Evolutionary conservation across 75 land plant genomes (phyloP).

Genomic region (Selaginella tamariscina): DNA sequence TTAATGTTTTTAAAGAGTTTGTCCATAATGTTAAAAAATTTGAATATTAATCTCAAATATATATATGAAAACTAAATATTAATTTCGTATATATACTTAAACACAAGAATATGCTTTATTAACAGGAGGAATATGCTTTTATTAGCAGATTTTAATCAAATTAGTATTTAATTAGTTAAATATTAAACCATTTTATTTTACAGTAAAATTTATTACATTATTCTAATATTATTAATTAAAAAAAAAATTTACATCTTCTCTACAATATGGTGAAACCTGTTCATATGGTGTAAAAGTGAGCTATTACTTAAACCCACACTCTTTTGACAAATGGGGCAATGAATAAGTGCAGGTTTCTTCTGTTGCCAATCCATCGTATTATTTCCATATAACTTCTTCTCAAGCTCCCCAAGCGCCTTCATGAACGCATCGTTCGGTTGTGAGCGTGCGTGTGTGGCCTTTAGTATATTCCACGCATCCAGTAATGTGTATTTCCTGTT

Average conservation of each 20-base stretch:
- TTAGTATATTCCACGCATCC: conserved; percentile 71
- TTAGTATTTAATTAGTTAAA: too few relatives aligned
- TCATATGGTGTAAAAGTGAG: conserved; percentile 67
- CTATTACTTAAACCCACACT: conserved; percentile 70
- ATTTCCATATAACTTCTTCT: conserved; percentile 54
- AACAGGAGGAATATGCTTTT: too few relatives aligned
- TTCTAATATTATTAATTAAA: background rate
- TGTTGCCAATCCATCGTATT: conserved; percentile 85
- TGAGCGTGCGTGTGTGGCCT: conserved; percentile 66
- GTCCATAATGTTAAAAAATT: too few relatives aligned
- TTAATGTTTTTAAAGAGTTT: too few relatives aligned
- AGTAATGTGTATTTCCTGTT: conserved; percentile 27
- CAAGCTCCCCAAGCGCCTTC: conserved; percentile 51
- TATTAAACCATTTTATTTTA: too few relatives aligned
- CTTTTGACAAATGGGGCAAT: conserved; percentile 80
- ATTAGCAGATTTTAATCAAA: too few relatives aligned
- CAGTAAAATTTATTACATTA: too few relatives aligned
- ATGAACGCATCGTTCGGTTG: conserved; percentile 96
- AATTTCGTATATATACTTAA: too few relatives aligned
- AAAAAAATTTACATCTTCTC: background rate
- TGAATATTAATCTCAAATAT: too few relatives aligned
- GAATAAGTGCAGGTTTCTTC: conserved; percentile 52
- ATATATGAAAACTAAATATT: too few relatives aligned
- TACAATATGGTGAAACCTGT: conserved; percentile 59
- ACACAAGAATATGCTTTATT: too few relatives aligned